Percentiles rank a stretch among this genome's conserved stretches.
Conservation (phyloP, 2,329 filamentous ascomycete species). For the Didymella lethalis region DNA sequence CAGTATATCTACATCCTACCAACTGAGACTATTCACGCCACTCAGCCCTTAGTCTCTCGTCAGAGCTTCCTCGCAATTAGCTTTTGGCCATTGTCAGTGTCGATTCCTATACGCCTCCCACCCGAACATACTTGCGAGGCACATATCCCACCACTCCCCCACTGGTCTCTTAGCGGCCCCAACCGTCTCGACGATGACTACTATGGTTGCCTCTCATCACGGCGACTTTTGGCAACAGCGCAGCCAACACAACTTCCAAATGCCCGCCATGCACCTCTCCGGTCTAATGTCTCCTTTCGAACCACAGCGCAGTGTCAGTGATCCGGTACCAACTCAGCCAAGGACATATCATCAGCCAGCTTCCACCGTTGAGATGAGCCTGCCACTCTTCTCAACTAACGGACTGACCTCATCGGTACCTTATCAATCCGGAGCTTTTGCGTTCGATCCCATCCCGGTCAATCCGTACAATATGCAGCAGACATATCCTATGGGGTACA, state of each 20-base stretch:
- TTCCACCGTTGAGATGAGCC: constrained; percentile 45
- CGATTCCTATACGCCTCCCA: constrained; percentile 28
- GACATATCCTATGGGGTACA: constrained; percentile 40
- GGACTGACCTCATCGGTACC: constrained; percentile 42
- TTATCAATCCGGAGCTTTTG: constrained; percentile 49
- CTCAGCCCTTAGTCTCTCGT: constrained; percentile 4
- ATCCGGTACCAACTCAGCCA: constrained; percentile 32
- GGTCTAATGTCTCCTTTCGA: constrained; percentile 45
- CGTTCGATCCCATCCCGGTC: constrained; percentile 44
- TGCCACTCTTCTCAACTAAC: constrained; percentile 47
- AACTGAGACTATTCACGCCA: constrained; percentile 44
- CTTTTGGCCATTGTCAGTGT: constrained; percentile 36
- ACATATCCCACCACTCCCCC: constrained; percentile 32
- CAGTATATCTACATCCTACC: constrained; percentile 42
- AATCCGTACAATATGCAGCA: constrained; percentile 51
- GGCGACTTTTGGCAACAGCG: constrained; percentile 47
- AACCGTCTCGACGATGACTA: constrained; percentile 44
- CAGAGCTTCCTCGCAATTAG: constrained; percentile 20
- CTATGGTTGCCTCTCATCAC: constrained; percentile 49
- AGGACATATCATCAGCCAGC: constrained; percentile 43
- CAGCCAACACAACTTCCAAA: constrained; percentile 40
- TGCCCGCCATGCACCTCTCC: constrained; percentile 43
- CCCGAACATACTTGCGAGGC: constrained; percentile 24
- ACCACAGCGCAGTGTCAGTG: constrained; percentile 34
- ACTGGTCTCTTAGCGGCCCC: constrained; percentile 20